Percentiles rank a stretch among this genome's conserved stretches.
Evolutionary conservation across 306 rosid genomes (phyloP).

Genomic region (Casuarina cunninghamiana): DNA sequence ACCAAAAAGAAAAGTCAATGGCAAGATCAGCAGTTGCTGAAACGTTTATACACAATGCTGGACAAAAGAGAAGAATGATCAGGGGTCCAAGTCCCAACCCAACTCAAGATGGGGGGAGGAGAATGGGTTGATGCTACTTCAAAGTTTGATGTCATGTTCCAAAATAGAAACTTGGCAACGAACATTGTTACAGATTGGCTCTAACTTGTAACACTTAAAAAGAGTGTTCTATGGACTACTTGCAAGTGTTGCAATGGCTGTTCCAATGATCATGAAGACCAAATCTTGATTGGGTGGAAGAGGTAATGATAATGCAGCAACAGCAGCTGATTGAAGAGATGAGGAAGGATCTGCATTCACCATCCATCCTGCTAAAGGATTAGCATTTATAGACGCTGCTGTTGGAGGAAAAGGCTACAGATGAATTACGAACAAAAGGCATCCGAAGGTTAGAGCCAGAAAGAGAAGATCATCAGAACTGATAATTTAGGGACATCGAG

Average conservation of each 20-base stretch:
- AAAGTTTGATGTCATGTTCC: not conserved
- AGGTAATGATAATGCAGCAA: constrained; percentile 39
- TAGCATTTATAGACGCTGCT: constrained; percentile 37
- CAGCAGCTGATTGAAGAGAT: constrained; percentile 35
- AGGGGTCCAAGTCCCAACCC: not conserved
- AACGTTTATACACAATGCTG: not conserved
- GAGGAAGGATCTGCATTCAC: constrained; percentile 39
- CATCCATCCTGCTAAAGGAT: constrained; percentile 46
- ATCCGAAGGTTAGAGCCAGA: not conserved
- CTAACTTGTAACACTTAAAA: not conserved
- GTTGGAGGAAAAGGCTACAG: constrained; percentile 46
- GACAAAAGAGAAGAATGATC: constrained; percentile 1
- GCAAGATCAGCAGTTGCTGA: not conserved
- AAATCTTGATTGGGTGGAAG: constrained; percentile 50
- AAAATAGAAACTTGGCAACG: not conserved
- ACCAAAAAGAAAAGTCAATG: not conserved
- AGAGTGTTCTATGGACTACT: not conserved
- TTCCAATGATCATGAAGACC: constrained; percentile 22
- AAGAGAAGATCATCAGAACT: not conserved
- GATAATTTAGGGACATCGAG: not conserved
- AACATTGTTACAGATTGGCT: not conserved
- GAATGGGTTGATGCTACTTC: not conserved
- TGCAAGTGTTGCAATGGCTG: not conserved
- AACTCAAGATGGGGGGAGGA: not conserved
- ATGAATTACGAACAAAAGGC: constrained; percentile 4